These are phyloP conservation scores for Stagonosporopsis cucurbitacearum DNA, from an alignment of 2,329 filamentous ascomycete genomes.

Conservation along the genomic window DNA sequence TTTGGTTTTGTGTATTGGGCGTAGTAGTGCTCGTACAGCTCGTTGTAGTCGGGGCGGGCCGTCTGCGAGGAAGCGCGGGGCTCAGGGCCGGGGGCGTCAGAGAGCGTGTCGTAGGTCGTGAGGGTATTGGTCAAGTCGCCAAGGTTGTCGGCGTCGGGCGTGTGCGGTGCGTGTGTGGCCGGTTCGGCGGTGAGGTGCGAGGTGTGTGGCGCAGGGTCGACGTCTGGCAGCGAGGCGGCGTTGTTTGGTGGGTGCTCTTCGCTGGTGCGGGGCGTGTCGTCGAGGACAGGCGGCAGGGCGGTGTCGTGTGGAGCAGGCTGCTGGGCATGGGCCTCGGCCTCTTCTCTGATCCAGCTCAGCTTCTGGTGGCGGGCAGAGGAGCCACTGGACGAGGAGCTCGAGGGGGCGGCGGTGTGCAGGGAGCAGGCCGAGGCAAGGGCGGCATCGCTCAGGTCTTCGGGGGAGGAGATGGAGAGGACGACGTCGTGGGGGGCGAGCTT, in stretches of 20 bases:
- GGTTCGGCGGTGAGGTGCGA: slow-evolving; percentile 34
- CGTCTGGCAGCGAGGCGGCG: slow-evolving; percentile 18
- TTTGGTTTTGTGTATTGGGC: slow-evolving; percentile 72
- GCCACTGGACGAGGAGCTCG: slow-evolving; percentile 82
- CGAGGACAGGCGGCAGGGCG: slow-evolving; percentile 30
- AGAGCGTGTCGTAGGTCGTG: slow-evolving; percentile 44
- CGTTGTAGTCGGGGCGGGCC: slow-evolving; percentile 46
- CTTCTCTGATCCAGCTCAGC: slow-evolving; percentile 92
- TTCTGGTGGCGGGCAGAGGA: slow-evolving; percentile 77
- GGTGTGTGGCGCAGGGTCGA: slow-evolving; percentile 23
- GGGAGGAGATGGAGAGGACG: slow-evolving; percentile 74
- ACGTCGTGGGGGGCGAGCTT: slow-evolving; percentile 86
- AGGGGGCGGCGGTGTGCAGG: slow-evolving; percentile 84
- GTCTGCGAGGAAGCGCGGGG: slow-evolving; percentile 53
- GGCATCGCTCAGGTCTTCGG: slow-evolving; percentile 84
- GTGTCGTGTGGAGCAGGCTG: slow-evolving; percentile 27
- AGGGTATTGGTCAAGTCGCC: slow-evolving; percentile 36
- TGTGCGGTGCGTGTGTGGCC: slow-evolving; percentile 27
- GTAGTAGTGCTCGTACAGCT: slow-evolving; percentile 57
- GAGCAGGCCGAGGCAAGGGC: slow-evolving; percentile 88
- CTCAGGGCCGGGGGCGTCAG: slow-evolving; percentile 50
- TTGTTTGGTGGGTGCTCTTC: slow-evolving; percentile 18
- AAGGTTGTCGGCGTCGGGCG: slow-evolving; percentile 29
- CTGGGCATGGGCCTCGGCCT: slow-evolving; percentile 74
- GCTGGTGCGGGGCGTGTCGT: slow-evolving; percentile 19